Percentiles rank a stretch among this genome's conserved stretches.
Evolutionary conservation across 208 protist species (phyloP).

Genomic region (Acanthamoeba royreba): DNA sequence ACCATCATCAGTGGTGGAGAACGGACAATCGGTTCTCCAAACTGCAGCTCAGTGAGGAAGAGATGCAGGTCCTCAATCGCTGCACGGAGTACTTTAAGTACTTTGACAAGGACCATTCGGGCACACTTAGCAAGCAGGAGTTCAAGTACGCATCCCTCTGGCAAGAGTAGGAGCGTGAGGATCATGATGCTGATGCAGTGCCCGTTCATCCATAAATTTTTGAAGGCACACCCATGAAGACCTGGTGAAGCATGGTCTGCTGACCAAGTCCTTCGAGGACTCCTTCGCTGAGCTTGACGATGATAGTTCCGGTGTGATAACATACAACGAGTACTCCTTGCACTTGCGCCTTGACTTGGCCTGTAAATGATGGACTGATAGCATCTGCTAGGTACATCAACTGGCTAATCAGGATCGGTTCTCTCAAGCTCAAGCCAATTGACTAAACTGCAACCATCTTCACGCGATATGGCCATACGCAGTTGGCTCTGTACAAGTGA

Average conservation of each 20-base stretch:
- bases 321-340: constrained; percentile 32
- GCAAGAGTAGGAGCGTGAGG: not conserved
- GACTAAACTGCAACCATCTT: too few relatives aligned
- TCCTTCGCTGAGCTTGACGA: not conserved
- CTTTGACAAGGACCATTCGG: not conserved
- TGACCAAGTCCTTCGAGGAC: not conserved
- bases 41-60: not conserved
- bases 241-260: not conserved
- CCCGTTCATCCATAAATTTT: not conserved
- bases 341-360: too few relatives aligned
- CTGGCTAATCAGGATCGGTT: not conserved
- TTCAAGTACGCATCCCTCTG: not conserved
- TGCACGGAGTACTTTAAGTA: not conserved
- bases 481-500: too few relatives aligned
- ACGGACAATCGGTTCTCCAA: not conserved
- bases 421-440: not conserved
- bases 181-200: not conserved
- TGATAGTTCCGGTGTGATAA: not conserved
- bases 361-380: too few relatives aligned
- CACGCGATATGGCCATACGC: too few relatives aligned
- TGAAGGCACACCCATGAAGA: not conserved
- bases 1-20: constrained; percentile 23
- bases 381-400: too few relatives aligned
- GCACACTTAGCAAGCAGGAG: not conserved
- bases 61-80: not conserved